phyloP scores from a whole-genome alignment of 495 filamentous ascomycete species.

The Pseudomonodictys pantanalensis region DNA sequence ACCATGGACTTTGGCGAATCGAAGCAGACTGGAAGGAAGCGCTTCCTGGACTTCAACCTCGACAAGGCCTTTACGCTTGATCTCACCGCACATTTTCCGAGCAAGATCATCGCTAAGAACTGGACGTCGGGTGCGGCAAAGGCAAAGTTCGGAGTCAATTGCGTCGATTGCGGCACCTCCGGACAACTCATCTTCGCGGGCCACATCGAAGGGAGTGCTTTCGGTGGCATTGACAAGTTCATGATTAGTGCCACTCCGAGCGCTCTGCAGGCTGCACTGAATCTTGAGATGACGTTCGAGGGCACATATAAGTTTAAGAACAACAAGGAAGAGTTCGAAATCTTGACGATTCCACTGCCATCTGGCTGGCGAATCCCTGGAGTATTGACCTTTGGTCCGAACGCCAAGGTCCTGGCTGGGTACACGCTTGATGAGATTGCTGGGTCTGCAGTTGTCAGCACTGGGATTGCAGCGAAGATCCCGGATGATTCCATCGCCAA shows the following conservation, averaged over 20 bases:
- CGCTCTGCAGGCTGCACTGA: neutral
- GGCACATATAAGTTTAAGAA: neutral
- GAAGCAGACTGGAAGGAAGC: neutral
- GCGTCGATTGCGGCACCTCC: neutral
- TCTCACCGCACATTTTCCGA: neutral
- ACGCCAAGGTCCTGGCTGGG: neutral
- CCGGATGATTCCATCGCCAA: neutral
- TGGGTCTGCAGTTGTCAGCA: neutral
- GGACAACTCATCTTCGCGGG: neutral
- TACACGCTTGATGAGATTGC: neutral
- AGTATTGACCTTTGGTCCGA: neutral
- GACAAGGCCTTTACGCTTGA: neutral
- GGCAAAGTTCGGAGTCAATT: neutral
- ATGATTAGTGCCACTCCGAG: neutral
- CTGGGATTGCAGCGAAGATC: neutral
- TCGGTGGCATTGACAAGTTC: conserved; percentile 1
- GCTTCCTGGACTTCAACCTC: neutral
- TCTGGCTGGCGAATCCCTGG: neutral
- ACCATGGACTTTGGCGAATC: conserved; percentile 2
- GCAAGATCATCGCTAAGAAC: neutral
- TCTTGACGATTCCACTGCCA: neutral
- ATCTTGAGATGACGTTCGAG: neutral
- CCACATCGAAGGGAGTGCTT: conserved; percentile 3
- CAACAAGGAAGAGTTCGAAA: neutral
- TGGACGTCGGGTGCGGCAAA: neutral